These are phyloP conservation scores for Halenospora varia DNA, from an alignment of 495 filamentous ascomycete species.

Conservation along the genomic window DNA sequence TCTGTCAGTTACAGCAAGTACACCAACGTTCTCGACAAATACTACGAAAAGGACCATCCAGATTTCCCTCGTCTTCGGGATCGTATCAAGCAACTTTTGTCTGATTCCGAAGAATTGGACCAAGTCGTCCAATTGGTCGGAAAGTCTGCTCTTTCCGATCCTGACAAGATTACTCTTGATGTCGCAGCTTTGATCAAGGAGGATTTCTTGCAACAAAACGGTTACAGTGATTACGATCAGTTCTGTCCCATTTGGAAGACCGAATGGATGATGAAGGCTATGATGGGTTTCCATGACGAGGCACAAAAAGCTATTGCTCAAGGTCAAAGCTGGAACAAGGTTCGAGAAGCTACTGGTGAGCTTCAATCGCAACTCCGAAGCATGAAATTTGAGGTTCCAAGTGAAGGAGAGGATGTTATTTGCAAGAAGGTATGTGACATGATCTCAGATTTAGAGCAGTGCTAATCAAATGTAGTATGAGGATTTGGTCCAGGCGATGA, in stretches of 20 bases:
- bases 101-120: slow-evolving; percentile 94
- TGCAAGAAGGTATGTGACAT: slow-evolving; percentile 74
- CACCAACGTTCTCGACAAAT: slow-evolving; percentile 78
- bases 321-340: slow-evolving; percentile 85
- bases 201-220: slow-evolving; percentile 98
- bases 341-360: slow-evolving; percentile 83
- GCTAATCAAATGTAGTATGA: slow-evolving; percentile 61
- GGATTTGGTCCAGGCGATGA: slow-evolving; percentile 82
- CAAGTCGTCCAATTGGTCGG: slow-evolving; percentile 98
- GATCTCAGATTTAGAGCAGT: slow-evolving; percentile 15
- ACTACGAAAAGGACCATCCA: slow-evolving; percentile 86
- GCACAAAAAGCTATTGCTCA: slow-evolving; percentile 90
- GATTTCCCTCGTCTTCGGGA: slow-evolving; percentile 93
- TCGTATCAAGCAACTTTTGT: slow-evolving; percentile 85
- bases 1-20: slow-evolving; percentile 97
- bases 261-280: slow-evolving; percentile 99
- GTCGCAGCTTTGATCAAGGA: slow-evolving; percentile 92
- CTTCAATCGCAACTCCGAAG: slow-evolving; percentile 75
- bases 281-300: slow-evolving; percentile 98
- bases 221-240: slow-evolving; percentile 97
- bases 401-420: slow-evolving; percentile 68
- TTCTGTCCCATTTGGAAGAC: slow-evolving; percentile 99
- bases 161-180: slow-evolving; percentile 98
- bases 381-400: slow-evolving; percentile 95
- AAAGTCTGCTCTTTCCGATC: slow-evolving; percentile 92